Evolutionary conservation across 176 grass and related monocot genomes (phyloP).

Genomic region (Cymbopogon citratus): DNA sequence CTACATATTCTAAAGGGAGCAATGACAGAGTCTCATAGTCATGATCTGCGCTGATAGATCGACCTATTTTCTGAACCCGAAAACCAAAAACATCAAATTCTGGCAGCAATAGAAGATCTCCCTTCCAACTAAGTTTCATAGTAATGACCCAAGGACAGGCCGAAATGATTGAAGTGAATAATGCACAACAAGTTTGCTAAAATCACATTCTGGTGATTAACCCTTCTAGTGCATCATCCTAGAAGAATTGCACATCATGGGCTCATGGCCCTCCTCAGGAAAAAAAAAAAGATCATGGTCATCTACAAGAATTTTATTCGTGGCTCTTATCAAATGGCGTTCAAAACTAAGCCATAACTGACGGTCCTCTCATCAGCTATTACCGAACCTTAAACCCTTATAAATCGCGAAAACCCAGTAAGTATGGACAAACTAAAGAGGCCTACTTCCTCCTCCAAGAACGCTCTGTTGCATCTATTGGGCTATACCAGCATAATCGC

Average conservation of each 20-base stretch:
- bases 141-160: not conserved
- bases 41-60: not conserved
- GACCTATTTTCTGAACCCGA: not conserved
- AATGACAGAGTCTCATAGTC: not conserved
- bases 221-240: not conserved
- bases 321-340: not conserved
- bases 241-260: not conserved
- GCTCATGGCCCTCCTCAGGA: not conserved
- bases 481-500: not conserved
- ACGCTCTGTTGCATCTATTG: not conserved
- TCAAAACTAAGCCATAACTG: not conserved
- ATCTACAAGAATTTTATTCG: not conserved
- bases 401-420: not conserved
- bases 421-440: not conserved
- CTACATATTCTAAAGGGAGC: not conserved
- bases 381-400: not conserved
- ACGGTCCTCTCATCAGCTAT: not conserved
- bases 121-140: not conserved
- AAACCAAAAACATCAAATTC: not conserved
- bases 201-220: not conserved
- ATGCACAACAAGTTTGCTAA: not conserved
- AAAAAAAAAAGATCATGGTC: not conserved
- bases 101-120: too few species aligned
- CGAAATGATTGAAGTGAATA: not conserved
- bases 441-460: not conserved